phyloP scores from a whole-genome alignment of 2,329 filamentous ascomycete species.

The Stachybotrys chlorohalonatus region DNA sequence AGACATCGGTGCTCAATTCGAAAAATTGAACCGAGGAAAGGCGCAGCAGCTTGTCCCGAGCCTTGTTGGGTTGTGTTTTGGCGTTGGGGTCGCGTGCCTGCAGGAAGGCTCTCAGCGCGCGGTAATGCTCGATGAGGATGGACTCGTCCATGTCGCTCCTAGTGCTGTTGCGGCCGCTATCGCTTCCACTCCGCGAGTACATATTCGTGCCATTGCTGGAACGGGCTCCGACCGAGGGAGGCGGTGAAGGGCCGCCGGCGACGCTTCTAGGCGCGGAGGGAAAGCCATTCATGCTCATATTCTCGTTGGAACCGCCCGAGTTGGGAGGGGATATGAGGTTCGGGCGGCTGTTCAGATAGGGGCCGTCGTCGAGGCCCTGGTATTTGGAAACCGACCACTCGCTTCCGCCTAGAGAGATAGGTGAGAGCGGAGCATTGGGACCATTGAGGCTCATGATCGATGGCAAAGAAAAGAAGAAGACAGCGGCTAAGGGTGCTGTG shows the following conservation, averaged over 20 bases:
- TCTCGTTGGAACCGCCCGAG: slow-evolving; percentile 51
- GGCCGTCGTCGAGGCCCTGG: slow-evolving; percentile 43
- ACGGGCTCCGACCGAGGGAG: slow-evolving; percentile 68
- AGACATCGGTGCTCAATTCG: slow-evolving; percentile 95
- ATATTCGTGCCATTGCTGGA: slow-evolving; percentile 72
- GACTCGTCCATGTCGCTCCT: slow-evolving; percentile 51
- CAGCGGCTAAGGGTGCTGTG: slow-evolving; percentile 11
- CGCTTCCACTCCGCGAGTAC: slow-evolving; percentile 57
- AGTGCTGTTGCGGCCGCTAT: slow-evolving; percentile 50
- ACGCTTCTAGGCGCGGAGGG: slow-evolving; percentile 43
- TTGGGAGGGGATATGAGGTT: slow-evolving; percentile 61
- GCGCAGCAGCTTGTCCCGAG: slow-evolving; percentile 86
- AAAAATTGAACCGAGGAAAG: slow-evolving; percentile 91
- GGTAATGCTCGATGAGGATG: slow-evolving; percentile 71
- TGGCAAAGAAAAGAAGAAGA: slow-evolving; percentile 9
- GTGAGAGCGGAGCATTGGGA: slow-evolving; percentile 69
- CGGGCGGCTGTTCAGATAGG: slow-evolving; percentile 44
- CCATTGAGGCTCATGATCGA: slow-evolving; percentile 53
- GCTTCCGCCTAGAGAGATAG: slow-evolving; percentile 73
- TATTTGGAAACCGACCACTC: slow-evolving; percentile 73
- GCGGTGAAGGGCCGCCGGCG: slow-evolving; percentile 65
- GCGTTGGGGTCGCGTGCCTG: slow-evolving; percentile 66
- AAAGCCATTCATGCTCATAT: slow-evolving; percentile 52
- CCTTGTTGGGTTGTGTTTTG: slow-evolving; percentile 72
- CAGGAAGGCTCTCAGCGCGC: slow-evolving; percentile 70